Evolutionary conservation across 2,329 filamentous ascomycete genomes (phyloP).

Genomic region (Neopestalotiopsis sp.): DNA sequence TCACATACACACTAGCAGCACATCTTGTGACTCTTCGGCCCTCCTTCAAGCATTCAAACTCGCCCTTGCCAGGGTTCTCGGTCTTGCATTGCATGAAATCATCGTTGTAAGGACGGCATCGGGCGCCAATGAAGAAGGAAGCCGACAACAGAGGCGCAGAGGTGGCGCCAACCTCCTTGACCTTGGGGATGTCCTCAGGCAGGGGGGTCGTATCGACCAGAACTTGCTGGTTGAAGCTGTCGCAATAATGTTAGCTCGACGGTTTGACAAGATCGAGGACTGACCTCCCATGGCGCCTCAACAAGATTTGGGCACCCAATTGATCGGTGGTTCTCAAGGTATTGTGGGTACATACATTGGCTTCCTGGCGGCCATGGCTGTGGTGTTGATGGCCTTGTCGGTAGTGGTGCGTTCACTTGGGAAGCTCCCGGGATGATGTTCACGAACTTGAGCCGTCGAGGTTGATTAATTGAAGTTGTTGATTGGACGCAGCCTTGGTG

Average conservation of each 20-base stretch:
- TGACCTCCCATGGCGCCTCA: neutral
- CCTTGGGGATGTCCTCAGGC: constrained; percentile 87
- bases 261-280: constrained; percentile 24
- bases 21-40: constrained; percentile 95
- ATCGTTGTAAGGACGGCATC: constrained; percentile 95
- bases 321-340: neutral
- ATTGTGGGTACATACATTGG: constrained; percentile 53
- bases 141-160: constrained; percentile 92
- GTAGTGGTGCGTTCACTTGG: constrained; percentile 16
- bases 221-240: constrained; percentile 91
- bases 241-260: constrained; percentile 8
- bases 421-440: constrained; percentile 18
- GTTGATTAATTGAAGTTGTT: constrained; percentile 37
- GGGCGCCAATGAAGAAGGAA: constrained; percentile 94
- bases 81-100: constrained; percentile 99
- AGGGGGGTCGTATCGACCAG: constrained; percentile 97
- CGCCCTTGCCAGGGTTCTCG: constrained; percentile 87
- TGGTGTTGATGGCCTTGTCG: constrained; percentile 21
- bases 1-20: constrained; percentile 89
- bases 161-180: constrained; percentile 90
- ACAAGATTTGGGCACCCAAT: neutral
- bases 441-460: constrained; percentile 26
- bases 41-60: constrained; percentile 95
- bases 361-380: constrained; percentile 66
- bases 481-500: constrained; percentile 38